Percentiles rank a stretch among this genome's conserved stretches.
phyloP scores from a whole-genome alignment of 1,139 yeast genomes.

The Taphrina sp. region DNA sequence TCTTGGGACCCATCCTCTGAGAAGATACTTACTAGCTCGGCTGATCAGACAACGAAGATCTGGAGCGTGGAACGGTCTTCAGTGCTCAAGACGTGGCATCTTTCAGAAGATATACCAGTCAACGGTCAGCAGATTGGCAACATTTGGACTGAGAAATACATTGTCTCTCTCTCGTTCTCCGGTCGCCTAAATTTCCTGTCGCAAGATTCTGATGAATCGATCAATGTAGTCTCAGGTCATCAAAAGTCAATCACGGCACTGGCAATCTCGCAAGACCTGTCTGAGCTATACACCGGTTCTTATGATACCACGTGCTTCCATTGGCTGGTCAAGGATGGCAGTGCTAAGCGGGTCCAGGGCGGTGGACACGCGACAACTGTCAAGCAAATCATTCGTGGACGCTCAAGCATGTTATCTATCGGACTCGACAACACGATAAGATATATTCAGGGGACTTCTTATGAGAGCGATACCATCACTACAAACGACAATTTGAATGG shows the following conservation, averaged over 20 bases:
- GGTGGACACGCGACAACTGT: conserved; percentile 60
- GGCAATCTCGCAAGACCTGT: conserved; percentile 43
- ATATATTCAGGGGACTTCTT: conserved; percentile 1
- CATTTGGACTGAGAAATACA: conserved; percentile 57
- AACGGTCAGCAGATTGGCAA: conserved; percentile 80
- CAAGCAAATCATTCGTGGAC: conserved; percentile 47
- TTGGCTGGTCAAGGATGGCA: conserved; percentile 53
- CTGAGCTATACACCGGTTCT: conserved; percentile 62
- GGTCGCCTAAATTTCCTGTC: conserved; percentile 69
- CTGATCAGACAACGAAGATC: conserved; percentile 70
- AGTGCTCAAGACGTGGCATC: conserved; percentile 41
- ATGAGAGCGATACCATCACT: conserved; percentile 40
- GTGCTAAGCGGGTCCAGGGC: conserved; percentile 46
- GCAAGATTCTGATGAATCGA: conserved; percentile 47
- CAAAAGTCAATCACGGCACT: conserved; percentile 73
- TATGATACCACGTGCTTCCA: conserved; percentile 72
- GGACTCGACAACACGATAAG: conserved; percentile 87
- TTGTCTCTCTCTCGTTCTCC: conserved; percentile 66
- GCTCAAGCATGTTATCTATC: conserved; percentile 51
- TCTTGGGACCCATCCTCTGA: conserved; percentile 63
- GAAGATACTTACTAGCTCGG: conserved; percentile 72
- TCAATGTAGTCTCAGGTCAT: conserved; percentile 64
- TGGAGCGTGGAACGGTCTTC: conserved; percentile 48
- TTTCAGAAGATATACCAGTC: conserved; percentile 41
- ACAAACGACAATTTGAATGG: conserved; percentile 46